phyloP scores from a whole-genome alignment of 768 basidiomycete genomes.

The Rhodocollybia butyracea region DNA sequence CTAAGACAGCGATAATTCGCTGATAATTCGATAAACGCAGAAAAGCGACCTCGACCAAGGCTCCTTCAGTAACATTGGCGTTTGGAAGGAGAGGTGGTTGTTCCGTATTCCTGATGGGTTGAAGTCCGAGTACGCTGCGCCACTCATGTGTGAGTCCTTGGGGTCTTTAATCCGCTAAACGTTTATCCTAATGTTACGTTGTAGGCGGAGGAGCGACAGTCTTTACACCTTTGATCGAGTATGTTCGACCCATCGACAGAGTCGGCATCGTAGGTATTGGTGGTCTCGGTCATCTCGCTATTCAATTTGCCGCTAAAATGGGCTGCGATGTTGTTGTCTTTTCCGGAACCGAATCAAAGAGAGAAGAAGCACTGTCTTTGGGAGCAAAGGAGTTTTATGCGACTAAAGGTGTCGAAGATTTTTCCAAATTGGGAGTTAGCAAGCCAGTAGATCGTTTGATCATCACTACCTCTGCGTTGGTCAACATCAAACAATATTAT shows the following conservation, averaged over 20 bases:
- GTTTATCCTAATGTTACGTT: background rate
- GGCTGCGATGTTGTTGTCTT: constrained; percentile 33
- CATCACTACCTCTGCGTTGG: constrained; percentile 21
- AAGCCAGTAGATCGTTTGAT: constrained; percentile 22
- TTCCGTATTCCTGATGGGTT: constrained; percentile 28
- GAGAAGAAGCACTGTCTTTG: constrained; percentile 23
- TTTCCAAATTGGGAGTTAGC: constrained; percentile 17
- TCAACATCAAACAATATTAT: constrained; percentile 14
- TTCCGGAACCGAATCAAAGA: constrained; percentile 27
- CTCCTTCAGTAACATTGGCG: constrained; percentile 27
- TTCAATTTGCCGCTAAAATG: constrained; percentile 31
- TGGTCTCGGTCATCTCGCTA: constrained; percentile 32
- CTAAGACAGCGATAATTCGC: no score
- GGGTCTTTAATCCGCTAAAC: background rate
- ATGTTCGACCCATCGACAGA: constrained; percentile 23
- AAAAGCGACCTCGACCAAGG: constrained; percentile 29
- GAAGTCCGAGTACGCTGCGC: constrained; percentile 25
- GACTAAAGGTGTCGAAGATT: constrained; percentile 18
- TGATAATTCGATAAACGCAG: no score
- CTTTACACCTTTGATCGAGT: constrained; percentile 19
- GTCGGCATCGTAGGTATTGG: constrained; percentile 31
- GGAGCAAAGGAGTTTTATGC: constrained; percentile 31
- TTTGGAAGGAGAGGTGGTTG: constrained; percentile 27
- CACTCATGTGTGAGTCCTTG: constrained; percentile 27
- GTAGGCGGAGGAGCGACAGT: constrained; percentile 28